Percentiles rank a stretch among this genome's conserved stretches.
Evolutionary conservation across 169 alveolate genomes (phyloP).

Genomic region (Plasmodium vinckei): DNA sequence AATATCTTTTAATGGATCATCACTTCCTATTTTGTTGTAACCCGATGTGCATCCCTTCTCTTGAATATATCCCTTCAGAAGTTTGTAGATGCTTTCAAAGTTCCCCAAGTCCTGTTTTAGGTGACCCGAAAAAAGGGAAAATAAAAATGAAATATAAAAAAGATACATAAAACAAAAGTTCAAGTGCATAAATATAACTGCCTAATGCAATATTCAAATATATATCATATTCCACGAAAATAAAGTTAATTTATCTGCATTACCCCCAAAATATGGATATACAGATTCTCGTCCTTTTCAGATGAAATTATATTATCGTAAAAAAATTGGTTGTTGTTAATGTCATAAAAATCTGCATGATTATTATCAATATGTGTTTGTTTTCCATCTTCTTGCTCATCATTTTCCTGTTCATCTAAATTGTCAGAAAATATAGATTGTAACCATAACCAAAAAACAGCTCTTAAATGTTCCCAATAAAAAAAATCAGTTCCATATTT

Average conservation of each 20-base stretch:
- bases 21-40: conserved; percentile 15
- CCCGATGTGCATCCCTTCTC: conserved; percentile 57
- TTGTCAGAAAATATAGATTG: conserved; percentile 57
- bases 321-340: conserved; percentile 48
- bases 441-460: conserved; percentile 73
- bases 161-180: too few species aligned
- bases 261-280: conserved; percentile 41
- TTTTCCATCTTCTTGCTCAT: background rate
- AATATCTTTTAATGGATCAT: conserved; percentile 10
- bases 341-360: conserved; percentile 21
- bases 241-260: background rate
- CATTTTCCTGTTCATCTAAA: background rate
- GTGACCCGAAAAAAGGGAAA: background rate
- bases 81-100: conserved; percentile 30
- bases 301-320: conserved; percentile 14
- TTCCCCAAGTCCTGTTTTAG: conserved; percentile 28
- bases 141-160: background rate
- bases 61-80: conserved; percentile 31
- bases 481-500: conserved; percentile 39
- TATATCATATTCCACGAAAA: background rate
- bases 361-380: too few species aligned
- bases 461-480: conserved; percentile 40
- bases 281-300: background rate
- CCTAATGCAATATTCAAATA: background rate
- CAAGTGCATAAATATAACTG: background rate